phyloP scores from a whole-genome alignment of 2,329 filamentous ascomycete species.

The Didymellaceae sp. region DNA sequence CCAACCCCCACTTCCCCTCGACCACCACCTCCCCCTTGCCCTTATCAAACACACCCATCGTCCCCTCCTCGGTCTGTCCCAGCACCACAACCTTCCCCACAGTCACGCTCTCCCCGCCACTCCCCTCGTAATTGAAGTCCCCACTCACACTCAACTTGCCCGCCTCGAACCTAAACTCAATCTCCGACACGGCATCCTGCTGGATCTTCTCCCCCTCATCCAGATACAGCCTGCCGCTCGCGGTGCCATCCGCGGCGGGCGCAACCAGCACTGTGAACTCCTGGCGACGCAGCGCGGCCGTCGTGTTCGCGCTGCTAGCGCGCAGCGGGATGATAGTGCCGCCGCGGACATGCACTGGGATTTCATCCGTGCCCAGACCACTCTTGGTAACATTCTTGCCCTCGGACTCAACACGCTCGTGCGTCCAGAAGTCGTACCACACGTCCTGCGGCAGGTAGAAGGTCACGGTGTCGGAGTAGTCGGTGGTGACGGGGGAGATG shows the following conservation, averaged over 20 bases:
- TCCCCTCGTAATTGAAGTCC: slow-evolving; percentile 57
- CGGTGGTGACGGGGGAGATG: slow-evolving; percentile 62
- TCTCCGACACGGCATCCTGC: slow-evolving; percentile 62
- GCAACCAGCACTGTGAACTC: slow-evolving; percentile 76
- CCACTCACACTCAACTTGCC: slow-evolving; percentile 61
- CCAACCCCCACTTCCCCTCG: slow-evolving; percentile 40
- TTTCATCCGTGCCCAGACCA: slow-evolving; percentile 58
- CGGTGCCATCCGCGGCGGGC: slow-evolving; percentile 66
- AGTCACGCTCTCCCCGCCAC: slow-evolving; percentile 29
- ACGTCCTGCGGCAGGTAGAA: slow-evolving; percentile 64
- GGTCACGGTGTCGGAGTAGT: slow-evolving; percentile 59
- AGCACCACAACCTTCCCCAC: slow-evolving; percentile 38
- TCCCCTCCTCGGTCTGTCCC: slow-evolving; percentile 28
- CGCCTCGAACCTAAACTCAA: slow-evolving; percentile 66
- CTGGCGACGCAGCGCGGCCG: slow-evolving; percentile 66
- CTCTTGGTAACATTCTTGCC: slow-evolving; percentile 54
- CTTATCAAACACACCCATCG: slow-evolving; percentile 25
- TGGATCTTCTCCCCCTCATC: slow-evolving; percentile 76
- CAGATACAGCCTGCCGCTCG: slow-evolving; percentile 72
- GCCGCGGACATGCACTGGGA: slow-evolving; percentile 72
- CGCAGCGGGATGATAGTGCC: slow-evolving; percentile 71
- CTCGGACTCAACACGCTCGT: slow-evolving; percentile 53
- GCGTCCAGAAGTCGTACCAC: slow-evolving; percentile 68
- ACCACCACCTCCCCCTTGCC: slow-evolving; percentile 25
- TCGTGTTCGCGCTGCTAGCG: slow-evolving; percentile 64